Base-by-base conservation (phyloP, 129 eudicot genomes). In the Tagetes erecta region DNA sequence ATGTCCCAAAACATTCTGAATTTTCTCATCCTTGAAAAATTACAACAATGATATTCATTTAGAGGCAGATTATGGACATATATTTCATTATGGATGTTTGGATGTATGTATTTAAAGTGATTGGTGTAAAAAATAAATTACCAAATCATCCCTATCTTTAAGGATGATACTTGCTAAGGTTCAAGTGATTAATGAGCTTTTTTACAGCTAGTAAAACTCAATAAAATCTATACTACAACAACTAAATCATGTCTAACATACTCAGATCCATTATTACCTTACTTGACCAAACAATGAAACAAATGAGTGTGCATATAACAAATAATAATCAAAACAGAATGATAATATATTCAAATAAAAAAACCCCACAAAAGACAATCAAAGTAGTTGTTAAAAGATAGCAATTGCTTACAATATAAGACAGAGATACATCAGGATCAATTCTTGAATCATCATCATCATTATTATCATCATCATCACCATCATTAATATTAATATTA, bases 1-100 rank as follows among this genome's bases (percentile, higher is more conserved):
- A 85, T 94, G 89, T 75, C 99, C 97, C 83, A 94, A 74, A 45
- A 91, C 87, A 80, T 88, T 80, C 67, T 91, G 93, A 76, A 94
- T 82, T 80, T 91, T 94, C 83, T 88, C 92, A 76, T 87, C 99
- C 99, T 94, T 75, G 73, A 81, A 78, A 73, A 57, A 79, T 58
- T 49, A 68, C 12, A 80, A 60, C 45, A 68, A 55, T 3, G 63
- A 42, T 51, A 10, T 58, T 34, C 35, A 37, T 20, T 76, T 33
- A 72, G 45, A 64, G 67, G 51, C 14, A 68, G 34, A 45, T 33
- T 38, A 50, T 27, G 8, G 51, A 31, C 72, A 65, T 57, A 20
- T 20, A 20, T 20, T 20, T 20, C 39, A 12, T 39, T 50, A 35
- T 34, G 35, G 62, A n/a, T 6, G 74, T 14, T 34, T n/a, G 27